phyloP scores from a whole-genome alignment of 805 yeast species.

The Candida succiphila region DNA sequence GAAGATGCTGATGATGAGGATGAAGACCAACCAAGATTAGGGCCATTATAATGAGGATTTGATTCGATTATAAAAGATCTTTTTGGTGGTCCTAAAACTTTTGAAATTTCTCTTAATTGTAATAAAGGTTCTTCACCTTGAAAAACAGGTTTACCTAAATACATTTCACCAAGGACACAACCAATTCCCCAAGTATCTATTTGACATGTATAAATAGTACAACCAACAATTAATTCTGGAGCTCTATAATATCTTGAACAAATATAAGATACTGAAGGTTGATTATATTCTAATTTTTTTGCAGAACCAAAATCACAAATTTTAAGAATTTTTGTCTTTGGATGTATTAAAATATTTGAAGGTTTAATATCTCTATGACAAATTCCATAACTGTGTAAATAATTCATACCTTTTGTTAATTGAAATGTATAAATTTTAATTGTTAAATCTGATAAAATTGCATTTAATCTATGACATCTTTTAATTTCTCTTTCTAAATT shows the following conservation, averaged over 20 bases:
- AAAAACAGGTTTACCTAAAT: slow-evolving; percentile 87
- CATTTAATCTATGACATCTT: slow-evolving; percentile 49
- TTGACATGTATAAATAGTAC: slow-evolving; percentile 76
- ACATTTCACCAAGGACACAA: slow-evolving; percentile 92
- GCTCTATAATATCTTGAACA: slow-evolving; percentile 95
- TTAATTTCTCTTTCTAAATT: slow-evolving; percentile 70
- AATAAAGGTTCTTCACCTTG: slow-evolving; percentile 86
- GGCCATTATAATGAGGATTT: slow-evolving; percentile 69
- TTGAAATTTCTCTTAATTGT: slow-evolving; percentile 85
- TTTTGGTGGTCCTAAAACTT: slow-evolving; percentile 83
- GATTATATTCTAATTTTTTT: slow-evolving; percentile 64
- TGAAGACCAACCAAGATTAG: slow-evolving; percentile 59
- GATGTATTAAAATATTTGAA: slow-evolving; percentile 70
- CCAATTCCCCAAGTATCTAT: slow-evolving; percentile 98
- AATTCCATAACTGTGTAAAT: slow-evolving; percentile 69
- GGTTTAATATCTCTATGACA: slow-evolving; percentile 84
- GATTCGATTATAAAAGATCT: slow-evolving; percentile 61
- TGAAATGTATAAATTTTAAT: slow-evolving; percentile 72
- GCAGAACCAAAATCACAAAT: slow-evolving; percentile 86
- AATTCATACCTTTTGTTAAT: slow-evolving; percentile 75
- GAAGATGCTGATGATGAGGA: too few species aligned
- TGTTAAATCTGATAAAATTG: slow-evolving; percentile 61
- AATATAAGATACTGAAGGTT: slow-evolving; percentile 89
- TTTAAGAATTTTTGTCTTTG: slow-evolving; percentile 53
- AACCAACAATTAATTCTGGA: slow-evolving; percentile 91